Base-by-base conservation (phyloP, 768 basidiomycete genomes). In the Lanmaoa pseudosensibilis region DNA sequence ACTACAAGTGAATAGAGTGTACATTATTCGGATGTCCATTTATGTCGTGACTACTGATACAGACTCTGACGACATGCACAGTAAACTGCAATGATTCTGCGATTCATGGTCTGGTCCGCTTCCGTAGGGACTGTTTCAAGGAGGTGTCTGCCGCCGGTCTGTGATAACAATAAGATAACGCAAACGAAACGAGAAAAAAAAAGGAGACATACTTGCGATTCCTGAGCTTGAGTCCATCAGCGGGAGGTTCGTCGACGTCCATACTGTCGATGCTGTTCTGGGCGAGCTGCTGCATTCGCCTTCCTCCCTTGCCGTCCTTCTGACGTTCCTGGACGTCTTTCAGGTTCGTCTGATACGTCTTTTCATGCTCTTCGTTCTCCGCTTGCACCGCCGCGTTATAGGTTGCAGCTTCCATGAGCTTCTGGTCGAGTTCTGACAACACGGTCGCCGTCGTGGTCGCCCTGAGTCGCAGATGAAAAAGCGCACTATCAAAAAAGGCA, bases 381-480 rank as follows among this genome's bases (percentile, higher is more conserved):
- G 60, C 57, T 55, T 82, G 82, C 15, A 71, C 71, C 1, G 68
- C 68, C 4, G 73, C 75, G 6, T 69, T 69, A 51, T 82, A 77
- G 9, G 74, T 67, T 0, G 81, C 71, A n/a, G 91, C 80, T 25
- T 77, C 65, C 19, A 73, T 70, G 44, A 95, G 81, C 73, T 89
- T 88, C 27, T 76, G 72, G 62, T 94, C 90, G 16, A 96, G 81
- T 5, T 90, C 84, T 5, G 78, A 65, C 47, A 96, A 80, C 7
- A 94, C 86, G 6, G 80, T 72, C 6, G 86, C 78, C 2, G 90
- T 88, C 12, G 86, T 92, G 15, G 78, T 75, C 12, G 87, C 83
- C 89, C 88, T 90, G 64, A 12, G 19, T 60, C 63, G 38, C 50
- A 52, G 12, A 54, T 61, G 39, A 57, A 45, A n/a, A 8, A 48